A percentile compares a stretch with the other conserved stretches of the same genome.
These are phyloP conservation scores for Rhododendron henanense DNA, from an alignment of 148 eudicot species.

Conservation along the genomic window DNA sequence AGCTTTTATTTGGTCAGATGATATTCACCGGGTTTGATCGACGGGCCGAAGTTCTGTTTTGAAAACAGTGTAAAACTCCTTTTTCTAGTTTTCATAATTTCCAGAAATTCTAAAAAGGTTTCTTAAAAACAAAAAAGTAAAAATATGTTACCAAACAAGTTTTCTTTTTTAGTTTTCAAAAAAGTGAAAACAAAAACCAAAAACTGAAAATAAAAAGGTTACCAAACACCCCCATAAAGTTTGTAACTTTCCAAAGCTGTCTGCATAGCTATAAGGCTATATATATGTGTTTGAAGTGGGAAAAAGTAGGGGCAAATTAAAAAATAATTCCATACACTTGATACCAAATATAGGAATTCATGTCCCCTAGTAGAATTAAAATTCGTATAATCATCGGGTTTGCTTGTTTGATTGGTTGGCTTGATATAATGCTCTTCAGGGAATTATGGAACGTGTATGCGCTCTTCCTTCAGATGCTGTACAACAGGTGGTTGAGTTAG, in stretches of 20 bases:
- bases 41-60: too few relatives aligned
- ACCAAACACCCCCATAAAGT: too few relatives aligned
- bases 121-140: too few relatives aligned
- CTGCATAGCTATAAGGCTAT: not conserved
- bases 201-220: too few relatives aligned
- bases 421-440: slow-evolving; percentile 38
- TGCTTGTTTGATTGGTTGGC: not conserved
- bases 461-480: slow-evolving; percentile 78
- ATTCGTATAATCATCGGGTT: not conserved
- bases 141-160: too few relatives aligned
- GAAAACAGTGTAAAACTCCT: too few relatives aligned
- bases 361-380: not conserved
- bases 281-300: not conserved
- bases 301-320: not conserved
- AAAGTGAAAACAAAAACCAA: too few relatives aligned
- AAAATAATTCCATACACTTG: not conserved
- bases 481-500: slow-evolving; percentile 72
- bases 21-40: too few relatives aligned
- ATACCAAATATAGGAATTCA: not conserved
- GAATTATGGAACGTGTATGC: slow-evolving; percentile 94
- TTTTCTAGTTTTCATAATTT: too few relatives aligned
- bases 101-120: too few relatives aligned
- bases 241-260: not conserved
- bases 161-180: too few relatives aligned
- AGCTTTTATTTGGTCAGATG: too few relatives aligned